Evolutionary conservation across 2,329 filamentous ascomycete species (phyloP).

Genomic region (Sarocladium brachiariae): DNA sequence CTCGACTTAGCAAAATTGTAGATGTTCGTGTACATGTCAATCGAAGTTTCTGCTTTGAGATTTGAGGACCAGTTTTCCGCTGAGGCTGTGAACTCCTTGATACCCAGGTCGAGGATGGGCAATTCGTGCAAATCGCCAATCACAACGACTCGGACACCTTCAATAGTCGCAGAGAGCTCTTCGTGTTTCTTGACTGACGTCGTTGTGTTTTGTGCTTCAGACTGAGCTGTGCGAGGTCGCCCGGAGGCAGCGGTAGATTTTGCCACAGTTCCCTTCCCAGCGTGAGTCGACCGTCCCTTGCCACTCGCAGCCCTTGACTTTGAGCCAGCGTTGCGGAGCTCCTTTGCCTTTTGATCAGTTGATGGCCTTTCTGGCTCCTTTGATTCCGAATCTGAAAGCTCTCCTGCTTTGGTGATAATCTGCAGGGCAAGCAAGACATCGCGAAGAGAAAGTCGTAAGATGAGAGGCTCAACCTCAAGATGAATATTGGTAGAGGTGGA

Average conservation of each 20-base stretch:
- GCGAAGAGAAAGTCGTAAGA: slow-evolving; percentile 81
- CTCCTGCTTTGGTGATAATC: slow-evolving; percentile 84
- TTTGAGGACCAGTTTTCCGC: slow-evolving; percentile 88
- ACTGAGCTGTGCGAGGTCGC: slow-evolving; percentile 15
- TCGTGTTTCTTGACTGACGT: slow-evolving; percentile 41
- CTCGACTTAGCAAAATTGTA: slow-evolving; percentile 99
- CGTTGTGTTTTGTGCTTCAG: slow-evolving; percentile 13
- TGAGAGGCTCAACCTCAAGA: slow-evolving; percentile 82
- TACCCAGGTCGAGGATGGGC: slow-evolving; percentile 86
- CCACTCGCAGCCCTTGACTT: slow-evolving; percentile 53
- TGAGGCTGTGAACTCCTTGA: slow-evolving; percentile 80
- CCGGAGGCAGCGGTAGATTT: slow-evolving; percentile 27
- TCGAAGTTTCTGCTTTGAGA: slow-evolving; percentile 78
- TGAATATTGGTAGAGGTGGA: slow-evolving; percentile 68
- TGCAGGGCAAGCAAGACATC: slow-evolving; percentile 93
- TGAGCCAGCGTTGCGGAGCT: slow-evolving; percentile 40
- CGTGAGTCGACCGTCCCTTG: slow-evolving; percentile 46
- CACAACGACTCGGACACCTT: slow-evolving; percentile 84
- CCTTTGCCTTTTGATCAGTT: slow-evolving; percentile 50
- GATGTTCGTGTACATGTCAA: slow-evolving; percentile 91
- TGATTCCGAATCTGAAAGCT: slow-evolving; percentile 59
- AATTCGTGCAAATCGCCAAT: slow-evolving; percentile 96
- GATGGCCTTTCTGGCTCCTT: slow-evolving; percentile 25
- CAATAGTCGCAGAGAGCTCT: slow-evolving; percentile 76
- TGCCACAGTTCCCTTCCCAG: slow-evolving; percentile 30